phyloP scores from a whole-genome alignment of 495 filamentous ascomycete species.

The Evansstolkia leycettana region DNA sequence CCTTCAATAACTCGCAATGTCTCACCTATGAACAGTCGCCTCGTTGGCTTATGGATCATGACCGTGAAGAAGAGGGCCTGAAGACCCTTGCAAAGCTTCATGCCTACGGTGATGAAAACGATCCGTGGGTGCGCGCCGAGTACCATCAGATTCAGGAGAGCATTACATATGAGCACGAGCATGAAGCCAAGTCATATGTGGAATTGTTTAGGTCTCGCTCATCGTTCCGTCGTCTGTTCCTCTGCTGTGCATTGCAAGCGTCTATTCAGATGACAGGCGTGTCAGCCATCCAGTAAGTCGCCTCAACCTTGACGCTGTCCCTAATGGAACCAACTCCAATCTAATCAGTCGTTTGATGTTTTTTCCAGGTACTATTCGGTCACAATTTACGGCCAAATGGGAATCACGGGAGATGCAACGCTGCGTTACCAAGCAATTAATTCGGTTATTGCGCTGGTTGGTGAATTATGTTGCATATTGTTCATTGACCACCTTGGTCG shows the following conservation, averaged over 20 bases:
- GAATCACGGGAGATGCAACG: conserved; percentile 48
- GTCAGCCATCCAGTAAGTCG: no score
- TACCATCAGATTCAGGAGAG: conserved; percentile 29
- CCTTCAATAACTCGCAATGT: not conserved
- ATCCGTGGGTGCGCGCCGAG: conserved; percentile 32
- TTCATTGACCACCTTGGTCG: conserved; percentile 55
- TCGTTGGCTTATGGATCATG: conserved; percentile 43
- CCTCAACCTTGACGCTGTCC: no score
- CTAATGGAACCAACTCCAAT: no score
- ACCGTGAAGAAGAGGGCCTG: conserved; percentile 34
- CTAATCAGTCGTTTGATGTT: no score
- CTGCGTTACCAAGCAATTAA: conserved; percentile 64
- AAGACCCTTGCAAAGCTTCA: conserved; percentile 38
- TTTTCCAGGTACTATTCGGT: conserved; percentile 48
- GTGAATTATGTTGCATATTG: conserved; percentile 53
- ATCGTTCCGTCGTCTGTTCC: conserved; percentile 55
- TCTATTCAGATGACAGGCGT: conserved; percentile 65
- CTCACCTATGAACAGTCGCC: conserved; percentile 26
- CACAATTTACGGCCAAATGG: conserved; percentile 55
- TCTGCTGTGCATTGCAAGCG: conserved; percentile 55
- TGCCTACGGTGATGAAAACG: conserved; percentile 29
- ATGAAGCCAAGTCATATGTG: conserved; percentile 55
- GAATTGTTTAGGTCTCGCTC: conserved; percentile 54
- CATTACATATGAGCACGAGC: conserved; percentile 36
- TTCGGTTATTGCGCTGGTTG: conserved; percentile 52